Evolutionary conservation across 179 eudicot genomes (phyloP).

Genomic region (Patellifolia procumbens): DNA sequence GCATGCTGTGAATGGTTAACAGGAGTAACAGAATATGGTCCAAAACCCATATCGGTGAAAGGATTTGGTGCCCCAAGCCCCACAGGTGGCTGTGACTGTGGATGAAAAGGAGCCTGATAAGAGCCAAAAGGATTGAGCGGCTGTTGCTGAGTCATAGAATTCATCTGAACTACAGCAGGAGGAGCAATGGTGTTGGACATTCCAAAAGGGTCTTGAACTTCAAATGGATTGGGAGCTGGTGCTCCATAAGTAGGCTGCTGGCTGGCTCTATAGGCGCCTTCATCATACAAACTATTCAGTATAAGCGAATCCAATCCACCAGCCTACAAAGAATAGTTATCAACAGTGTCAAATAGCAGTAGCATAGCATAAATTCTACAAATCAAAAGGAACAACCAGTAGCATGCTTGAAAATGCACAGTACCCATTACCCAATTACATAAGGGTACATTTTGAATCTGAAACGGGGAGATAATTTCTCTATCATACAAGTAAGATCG

Average conservation of each 20-base stretch:
- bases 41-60: constrained; percentile 70
- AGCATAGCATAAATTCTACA: not conserved
- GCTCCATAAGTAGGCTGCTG: constrained; percentile 80
- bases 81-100: constrained; percentile 46
- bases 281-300: constrained; percentile 81
- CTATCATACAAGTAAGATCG: not conserved
- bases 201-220: constrained; percentile 74
- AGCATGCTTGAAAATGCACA: not conserved
- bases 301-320: constrained; percentile 96
- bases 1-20: constrained; percentile 53
- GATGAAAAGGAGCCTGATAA: constrained; percentile 58
- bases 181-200: constrained; percentile 60
- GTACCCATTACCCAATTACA: not conserved
- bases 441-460: not conserved
- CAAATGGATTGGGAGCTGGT: constrained; percentile 91
- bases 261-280: constrained; percentile 76
- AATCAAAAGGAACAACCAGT: not conserved
- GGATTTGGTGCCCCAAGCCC: constrained; percentile 63
- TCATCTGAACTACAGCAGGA: constrained; percentile 67
- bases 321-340: constrained; percentile 46
- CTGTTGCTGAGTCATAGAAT: constrained; percentile 46
- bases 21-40: constrained; percentile 56
- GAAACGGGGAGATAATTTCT: not conserved
- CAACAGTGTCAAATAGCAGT: not conserved
- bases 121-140: constrained; percentile 64